Base-by-base conservation (phyloP, 225 moss, liverwort and hornwort genomes). In the Anthoceros angustus region DNA sequence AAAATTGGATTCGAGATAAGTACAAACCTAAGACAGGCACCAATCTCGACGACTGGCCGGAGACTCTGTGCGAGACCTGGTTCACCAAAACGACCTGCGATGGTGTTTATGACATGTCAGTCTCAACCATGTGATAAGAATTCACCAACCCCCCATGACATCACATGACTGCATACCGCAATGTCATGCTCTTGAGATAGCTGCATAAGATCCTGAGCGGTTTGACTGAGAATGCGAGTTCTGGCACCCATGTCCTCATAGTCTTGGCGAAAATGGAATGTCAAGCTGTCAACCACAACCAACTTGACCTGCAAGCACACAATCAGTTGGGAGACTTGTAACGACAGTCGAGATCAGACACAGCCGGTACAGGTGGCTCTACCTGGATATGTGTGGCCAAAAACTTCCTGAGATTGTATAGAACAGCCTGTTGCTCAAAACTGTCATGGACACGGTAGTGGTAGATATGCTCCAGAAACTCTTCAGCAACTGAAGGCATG, bases 201-300 rank as follows among this genome's bases (percentile, higher is more conserved):
- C 60, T 77, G 70, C 79, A 85, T 80, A 67, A 98, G 66, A 62
- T 80, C 86, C 69, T 85, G 98, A 18, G 91, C 82, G 80, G 92
- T 82, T 50, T 78, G 77, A 70, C 84, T 82, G 62, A 98, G 75
- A 40, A 89, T 65, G 45, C 98, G 83, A 65, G 98, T 88, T 70
- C 98, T 82, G 74, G 73, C 71, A 40, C 80, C 88, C 89, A 92
- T 92, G 42, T 91, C 85, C 46, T 86, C 84, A 78, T 92, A 92
- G 49, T 88, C 98, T 73, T 98, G 98, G 49, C 98, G 92, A 68
- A 98, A 92, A 68, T 86, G 84, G 73, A 92, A 92, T 43, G 98
- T 89, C 39, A 98, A 72, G 74, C 98, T 98, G 69, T 98, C 98
- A 41, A 98, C 81, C 65, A 98, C 80, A 68, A 98, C 41, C 40